phyloP scores from a whole-genome alignment of 176 grass and related monocot species.

The Aegilops bicornis region DNA sequence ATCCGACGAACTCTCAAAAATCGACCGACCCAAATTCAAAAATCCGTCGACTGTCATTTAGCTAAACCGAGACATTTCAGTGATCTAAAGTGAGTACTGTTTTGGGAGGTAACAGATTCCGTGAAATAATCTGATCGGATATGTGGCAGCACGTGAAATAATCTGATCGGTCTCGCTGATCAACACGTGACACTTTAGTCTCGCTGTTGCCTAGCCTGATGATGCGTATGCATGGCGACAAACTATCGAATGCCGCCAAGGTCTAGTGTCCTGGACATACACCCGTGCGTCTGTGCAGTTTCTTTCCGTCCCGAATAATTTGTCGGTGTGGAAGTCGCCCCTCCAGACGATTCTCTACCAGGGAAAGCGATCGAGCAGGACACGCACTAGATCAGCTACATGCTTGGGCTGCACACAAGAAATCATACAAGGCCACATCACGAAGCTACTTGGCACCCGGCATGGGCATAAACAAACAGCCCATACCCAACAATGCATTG shows the following conservation, averaged over 20 bases:
- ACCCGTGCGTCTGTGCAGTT: neutral
- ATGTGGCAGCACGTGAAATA: too few species aligned
- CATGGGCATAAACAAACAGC: conserved; percentile 6
- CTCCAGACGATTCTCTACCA: neutral
- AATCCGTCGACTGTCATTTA: too few species aligned
- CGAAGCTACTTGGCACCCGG: conserved; percentile 22
- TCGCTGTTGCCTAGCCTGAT: too few species aligned
- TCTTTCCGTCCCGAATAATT: neutral
- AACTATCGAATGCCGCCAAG: neutral
- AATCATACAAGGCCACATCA: neutral
- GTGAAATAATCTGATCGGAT: too few species aligned
- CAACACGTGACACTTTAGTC: too few species aligned
- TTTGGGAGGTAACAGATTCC: too few species aligned
- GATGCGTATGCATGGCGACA: too few species aligned
- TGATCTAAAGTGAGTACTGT: too few species aligned
- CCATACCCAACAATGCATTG: neutral
- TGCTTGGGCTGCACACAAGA: neutral
- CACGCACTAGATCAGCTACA: conserved; percentile 15
- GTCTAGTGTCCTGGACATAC: neutral
- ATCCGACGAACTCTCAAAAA: too few species aligned
- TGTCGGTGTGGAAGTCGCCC: conserved; percentile 32
- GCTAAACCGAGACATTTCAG: too few species aligned
- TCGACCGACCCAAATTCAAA: too few species aligned
- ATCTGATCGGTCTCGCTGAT: too few species aligned
- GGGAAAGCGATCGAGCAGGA: conserved; percentile 1